A percentile compares a stretch with the other conserved stretches of the same genome.
Evolutionary conservation across 345 rosid species (phyloP).

Genomic region (Salix arbutifolia): DNA sequence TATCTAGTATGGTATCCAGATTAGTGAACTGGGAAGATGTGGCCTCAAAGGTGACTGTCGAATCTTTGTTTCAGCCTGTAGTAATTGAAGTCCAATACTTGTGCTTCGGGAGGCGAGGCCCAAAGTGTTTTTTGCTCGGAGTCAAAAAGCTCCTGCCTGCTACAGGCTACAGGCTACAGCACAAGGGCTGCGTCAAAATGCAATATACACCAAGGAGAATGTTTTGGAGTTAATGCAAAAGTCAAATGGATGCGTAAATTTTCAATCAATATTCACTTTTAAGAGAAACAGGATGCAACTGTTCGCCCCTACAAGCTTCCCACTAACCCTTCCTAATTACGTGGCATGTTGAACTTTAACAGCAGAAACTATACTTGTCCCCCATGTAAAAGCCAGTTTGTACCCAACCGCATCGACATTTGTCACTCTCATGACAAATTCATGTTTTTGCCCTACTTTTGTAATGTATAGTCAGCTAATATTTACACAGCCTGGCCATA

Average conservation of each 20-base stretch:
- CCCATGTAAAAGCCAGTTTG: neutral
- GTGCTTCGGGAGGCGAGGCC: neutral
- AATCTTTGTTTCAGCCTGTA: neutral
- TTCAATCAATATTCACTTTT: neutral
- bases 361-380: slow-evolving; percentile 23
- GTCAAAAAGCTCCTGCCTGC: neutral
- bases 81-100: neutral
- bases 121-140: neutral
- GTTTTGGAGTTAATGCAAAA: neutral
- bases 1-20: neutral
- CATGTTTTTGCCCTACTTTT: neutral
- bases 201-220: neutral
- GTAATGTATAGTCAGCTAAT: too few relatives aligned
- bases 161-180: neutral
- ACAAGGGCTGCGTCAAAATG: neutral
- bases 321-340: slow-evolving; percentile 3
- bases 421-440: neutral
- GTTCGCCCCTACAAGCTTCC: slow-evolving; percentile 17
- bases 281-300: neutral
- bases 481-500: neutral
- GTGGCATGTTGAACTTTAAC: slow-evolving; percentile 13
- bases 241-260: neutral
- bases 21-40: neutral
- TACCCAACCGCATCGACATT: neutral
- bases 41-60: neutral